Base-by-base conservation (phyloP, 2,329 filamentous ascomycete species). In the Colletotrichum liriopes region DNA sequence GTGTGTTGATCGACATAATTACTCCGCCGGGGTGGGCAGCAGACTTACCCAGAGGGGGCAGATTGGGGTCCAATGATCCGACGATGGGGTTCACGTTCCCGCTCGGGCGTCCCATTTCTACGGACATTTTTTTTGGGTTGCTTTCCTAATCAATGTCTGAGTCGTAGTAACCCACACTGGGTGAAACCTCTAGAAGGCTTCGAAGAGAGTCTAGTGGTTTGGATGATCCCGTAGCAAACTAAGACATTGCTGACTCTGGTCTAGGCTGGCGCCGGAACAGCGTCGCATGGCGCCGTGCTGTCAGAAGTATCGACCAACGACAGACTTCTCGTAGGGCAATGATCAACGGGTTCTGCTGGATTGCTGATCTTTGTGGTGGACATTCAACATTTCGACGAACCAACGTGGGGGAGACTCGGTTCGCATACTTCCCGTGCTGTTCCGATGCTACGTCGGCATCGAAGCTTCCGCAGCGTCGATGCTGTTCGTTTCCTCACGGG, bases 271-370 rank as follows among this genome's bases (percentile, higher is more conserved):
- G 41, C 20, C 66, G 51, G 51, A 39, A 39, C 20, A 67, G 64
- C 64, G 68, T 71, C 58, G 64, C 51, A 71, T 71, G 58, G 64
- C 56, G 47, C 14, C 23, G 54, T 45, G 29, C 58, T 51, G 56
- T 56, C 23, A 49, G 29, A 41, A 29, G 47, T 47, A 55, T 59
- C 35, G 56, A 23, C 39, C 16, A 41, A 41, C 49, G 2, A 37
- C 35, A 23, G 7, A 11, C 20, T 37, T 23, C 60, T 39, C 69
- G 69, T 26, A 32, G 58, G 61, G 65, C 55, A 68, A 68, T 47
- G 69, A 71, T 68, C 65, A 56, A 43, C 65, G 35, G 29, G 8
- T 3, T 51, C 47, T 51, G 32, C 11, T 41, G 60, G 14, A 9
- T 26, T 12, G 60, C 26, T 39, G 32, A 49, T 29, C 32, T 26